A percentile compares a stretch with the other conserved stretches of the same genome.
Evolutionary conservation across 805 yeast species (phyloP).

Genomic region (Priceomyces fermenticarens): DNA sequence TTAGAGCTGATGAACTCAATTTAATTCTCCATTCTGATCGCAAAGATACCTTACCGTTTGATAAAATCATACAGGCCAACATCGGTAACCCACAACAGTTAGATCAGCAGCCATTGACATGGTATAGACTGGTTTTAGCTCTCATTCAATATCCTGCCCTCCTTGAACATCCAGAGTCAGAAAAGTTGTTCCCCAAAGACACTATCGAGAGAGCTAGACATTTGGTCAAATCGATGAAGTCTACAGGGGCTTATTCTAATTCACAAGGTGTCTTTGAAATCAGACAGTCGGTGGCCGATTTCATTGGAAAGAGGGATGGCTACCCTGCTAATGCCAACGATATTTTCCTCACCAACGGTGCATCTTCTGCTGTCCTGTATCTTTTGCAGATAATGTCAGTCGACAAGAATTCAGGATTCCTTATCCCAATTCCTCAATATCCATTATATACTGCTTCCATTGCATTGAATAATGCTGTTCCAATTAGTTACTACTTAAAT

Average conservation of each 20-base stretch:
- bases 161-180: conserved; percentile 31
- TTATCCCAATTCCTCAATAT: conserved; percentile 97
- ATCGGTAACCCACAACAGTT: conserved; percentile 98
- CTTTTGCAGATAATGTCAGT: conserved; percentile 67
- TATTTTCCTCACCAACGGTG: conserved; percentile 88
- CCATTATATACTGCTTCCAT: conserved; percentile 96
- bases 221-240: conserved; percentile 62
- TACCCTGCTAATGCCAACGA: conserved; percentile 58
- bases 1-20: conserved; percentile 82
- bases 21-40: conserved; percentile 44
- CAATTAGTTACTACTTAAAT: conserved; percentile 82
- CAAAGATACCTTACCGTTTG: conserved; percentile 67
- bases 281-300: conserved; percentile 77
- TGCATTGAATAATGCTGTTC: conserved; percentile 76
- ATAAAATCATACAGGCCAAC: conserved; percentile 79
- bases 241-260: conserved; percentile 93
- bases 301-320: conserved; percentile 79
- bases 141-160: conserved; percentile 81
- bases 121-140: conserved; percentile 88
- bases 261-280: conserved; percentile 82
- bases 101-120: conserved; percentile 92
- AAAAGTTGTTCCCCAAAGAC: conserved; percentile 53
- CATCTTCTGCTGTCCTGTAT: conserved; percentile 88
- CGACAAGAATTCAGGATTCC: conserved; percentile 67
- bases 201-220: conserved; percentile 67